Conservation (phyloP, 106 monocot species). For the Allium fistulosum region DNA sequence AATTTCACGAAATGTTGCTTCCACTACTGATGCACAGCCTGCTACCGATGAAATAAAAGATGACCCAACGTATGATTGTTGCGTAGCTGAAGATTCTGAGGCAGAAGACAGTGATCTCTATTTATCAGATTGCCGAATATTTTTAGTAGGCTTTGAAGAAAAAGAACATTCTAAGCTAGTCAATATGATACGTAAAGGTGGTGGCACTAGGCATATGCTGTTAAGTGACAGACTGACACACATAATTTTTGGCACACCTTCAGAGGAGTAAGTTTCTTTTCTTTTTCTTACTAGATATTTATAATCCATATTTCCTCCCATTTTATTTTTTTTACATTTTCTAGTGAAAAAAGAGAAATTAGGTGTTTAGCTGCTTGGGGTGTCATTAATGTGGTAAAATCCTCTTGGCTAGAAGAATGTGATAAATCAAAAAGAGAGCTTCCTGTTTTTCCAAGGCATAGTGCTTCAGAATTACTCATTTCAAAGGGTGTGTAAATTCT, state of each 20-base stretch:
- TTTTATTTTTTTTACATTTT: neutral
- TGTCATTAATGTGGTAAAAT: conserved; percentile 69
- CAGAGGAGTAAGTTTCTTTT: conserved; percentile 64
- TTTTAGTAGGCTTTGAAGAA: conserved; percentile 67
- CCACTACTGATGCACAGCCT: conserved; percentile 22
- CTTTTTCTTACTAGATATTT: neutral
- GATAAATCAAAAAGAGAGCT: conserved; percentile 69
- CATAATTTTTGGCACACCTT: conserved; percentile 78
- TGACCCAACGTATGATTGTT: conserved; percentile 24
- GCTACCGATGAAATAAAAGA: conserved; percentile 17
- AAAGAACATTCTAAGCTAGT: conserved; percentile 48
- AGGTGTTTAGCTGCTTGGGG: conserved; percentile 77
- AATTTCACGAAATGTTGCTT: conserved; percentile 38
- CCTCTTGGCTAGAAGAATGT: conserved; percentile 88
- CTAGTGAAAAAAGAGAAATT: conserved; percentile 87
- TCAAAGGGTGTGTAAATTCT: conserved; percentile 44
- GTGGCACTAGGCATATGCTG: conserved; percentile 65
- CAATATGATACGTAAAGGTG: conserved; percentile 77
- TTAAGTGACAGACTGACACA: conserved; percentile 84
- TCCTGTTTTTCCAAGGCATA: conserved; percentile 48
- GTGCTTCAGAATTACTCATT: conserved; percentile 42
- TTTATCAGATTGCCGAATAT: conserved; percentile 72
- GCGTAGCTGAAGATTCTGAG: conserved; percentile 85
- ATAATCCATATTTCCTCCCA: neutral
- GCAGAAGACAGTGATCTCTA: conserved; percentile 77